Evolutionary conservation across 192 early-diverging fungal genomes (phyloP).

Genomic region (Gigaspora rosea): DNA sequence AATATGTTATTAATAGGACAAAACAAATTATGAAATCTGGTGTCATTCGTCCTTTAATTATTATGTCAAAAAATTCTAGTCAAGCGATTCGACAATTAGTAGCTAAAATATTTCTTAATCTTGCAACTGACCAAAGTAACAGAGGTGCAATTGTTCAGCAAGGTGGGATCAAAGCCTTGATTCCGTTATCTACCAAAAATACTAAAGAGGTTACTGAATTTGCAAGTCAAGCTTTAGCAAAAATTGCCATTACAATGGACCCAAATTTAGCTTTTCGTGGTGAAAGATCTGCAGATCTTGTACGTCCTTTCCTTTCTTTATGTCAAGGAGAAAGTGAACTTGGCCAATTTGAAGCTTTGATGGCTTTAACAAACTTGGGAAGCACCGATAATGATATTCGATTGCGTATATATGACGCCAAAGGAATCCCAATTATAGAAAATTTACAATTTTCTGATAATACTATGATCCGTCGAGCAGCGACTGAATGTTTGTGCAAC

Average conservation of each 20-base stretch:
- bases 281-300: constrained; percentile 64
- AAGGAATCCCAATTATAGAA: constrained; percentile 75
- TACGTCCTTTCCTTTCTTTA: constrained; percentile 69
- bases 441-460: constrained; percentile 80
- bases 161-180: constrained; percentile 68
- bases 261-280: constrained; percentile 84
- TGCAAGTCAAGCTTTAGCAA: constrained; percentile 85
- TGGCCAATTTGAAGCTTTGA: constrained; percentile 84
- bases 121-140: constrained; percentile 68
- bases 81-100: constrained; percentile 62
- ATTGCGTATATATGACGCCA: constrained; percentile 53
- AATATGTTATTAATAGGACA: constrained; percentile 61
- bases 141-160: constrained; percentile 84
- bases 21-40: constrained; percentile 60
- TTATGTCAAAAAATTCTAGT: constrained; percentile 56
- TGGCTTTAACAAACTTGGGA: constrained; percentile 92
- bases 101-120: constrained; percentile 65
- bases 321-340: constrained; percentile 64
- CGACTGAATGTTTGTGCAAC: constrained; percentile 92
- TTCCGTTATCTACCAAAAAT: constrained; percentile 51
- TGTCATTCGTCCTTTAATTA: constrained; percentile 55
- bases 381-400: constrained; percentile 72
- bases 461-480: constrained; percentile 77
- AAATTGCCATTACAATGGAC: constrained; percentile 89
- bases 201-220: constrained; percentile 39